Evolutionary conservation across 2,329 filamentous ascomycete species (phyloP).

Genomic region (Penicillium sp.): DNA sequence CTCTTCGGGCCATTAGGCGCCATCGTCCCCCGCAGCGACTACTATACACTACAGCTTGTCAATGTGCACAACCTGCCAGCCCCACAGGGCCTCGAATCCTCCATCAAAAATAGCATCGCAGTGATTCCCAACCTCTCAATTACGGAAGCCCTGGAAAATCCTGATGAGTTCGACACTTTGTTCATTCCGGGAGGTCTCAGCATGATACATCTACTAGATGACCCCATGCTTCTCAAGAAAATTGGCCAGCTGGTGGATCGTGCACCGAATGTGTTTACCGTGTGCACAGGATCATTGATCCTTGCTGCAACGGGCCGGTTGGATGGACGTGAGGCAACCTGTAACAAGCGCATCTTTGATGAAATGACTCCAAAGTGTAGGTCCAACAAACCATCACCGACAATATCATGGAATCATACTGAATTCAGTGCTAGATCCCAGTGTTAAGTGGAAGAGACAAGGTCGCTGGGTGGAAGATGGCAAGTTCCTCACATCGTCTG

Average conservation of each 20-base stretch:
- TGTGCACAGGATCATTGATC: neutral
- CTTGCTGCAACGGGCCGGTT: constrained; percentile 2
- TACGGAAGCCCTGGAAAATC: neutral
- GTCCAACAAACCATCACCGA: neutral
- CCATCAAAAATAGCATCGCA: constrained; percentile 4
- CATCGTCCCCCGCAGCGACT: constrained; percentile 11
- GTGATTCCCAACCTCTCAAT: neutral
- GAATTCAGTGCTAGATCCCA: neutral
- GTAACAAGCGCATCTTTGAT: constrained; percentile 3
- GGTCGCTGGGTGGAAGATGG: constrained; percentile 16
- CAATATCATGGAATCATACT: neutral
- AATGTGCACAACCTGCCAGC: constrained; percentile 1
- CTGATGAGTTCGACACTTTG: neutral
- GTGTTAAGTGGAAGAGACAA: constrained; percentile 10
- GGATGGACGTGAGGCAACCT: neutral
- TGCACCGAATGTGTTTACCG: neutral
- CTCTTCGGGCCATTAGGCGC: constrained; percentile 10
- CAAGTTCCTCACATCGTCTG: constrained; percentile 15
- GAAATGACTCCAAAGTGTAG: neutral
- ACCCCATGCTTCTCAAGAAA: neutral
- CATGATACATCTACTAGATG: constrained; percentile 4
- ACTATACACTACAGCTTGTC: constrained; percentile 6
- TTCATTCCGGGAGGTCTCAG: constrained; percentile 3
- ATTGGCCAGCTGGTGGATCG: neutral
- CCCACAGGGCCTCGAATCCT: neutral